These are phyloP conservation scores for Phytophthora sp. DNA, from an alignment of 352 stramenopile genomes.

Conservation along the genomic window DNA sequence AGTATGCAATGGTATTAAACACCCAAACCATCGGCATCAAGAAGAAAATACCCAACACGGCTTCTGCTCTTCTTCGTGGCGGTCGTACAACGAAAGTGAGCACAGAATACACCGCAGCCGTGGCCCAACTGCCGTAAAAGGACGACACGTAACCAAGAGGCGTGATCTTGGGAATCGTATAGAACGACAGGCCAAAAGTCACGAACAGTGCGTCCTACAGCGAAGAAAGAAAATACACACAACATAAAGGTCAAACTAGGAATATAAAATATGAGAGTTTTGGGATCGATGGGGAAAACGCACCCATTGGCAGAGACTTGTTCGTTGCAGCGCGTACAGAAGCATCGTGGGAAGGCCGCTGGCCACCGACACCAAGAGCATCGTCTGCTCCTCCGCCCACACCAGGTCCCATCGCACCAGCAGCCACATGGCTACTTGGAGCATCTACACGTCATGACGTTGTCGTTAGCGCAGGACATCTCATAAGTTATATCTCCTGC, in stretches of 20 bases:
- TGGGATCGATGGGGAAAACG: not conserved
- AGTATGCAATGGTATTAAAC: conserved; percentile 89
- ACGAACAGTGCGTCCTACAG: conserved; percentile 80
- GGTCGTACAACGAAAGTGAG: conserved; percentile 67
- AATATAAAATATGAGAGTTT: conserved; percentile 13
- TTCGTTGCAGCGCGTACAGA: conserved; percentile 69
- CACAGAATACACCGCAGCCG: conserved; percentile 56
- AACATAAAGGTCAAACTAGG: not conserved
- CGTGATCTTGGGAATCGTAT: conserved; percentile 87
- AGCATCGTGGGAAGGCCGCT: conserved; percentile 77
- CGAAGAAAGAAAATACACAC: conserved; percentile 1
- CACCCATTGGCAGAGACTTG: conserved; percentile 86
- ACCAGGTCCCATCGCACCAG: conserved; percentile 80
- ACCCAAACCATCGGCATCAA: conserved; percentile 76
- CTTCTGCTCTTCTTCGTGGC: conserved; percentile 48
- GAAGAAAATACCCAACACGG: conserved; percentile 71
- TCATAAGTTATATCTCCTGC: conserved; percentile 12
- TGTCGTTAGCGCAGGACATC: not conserved
- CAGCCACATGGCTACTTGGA: conserved; percentile 78
- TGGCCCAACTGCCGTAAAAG: conserved; percentile 74
- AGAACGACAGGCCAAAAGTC: conserved; percentile 86
- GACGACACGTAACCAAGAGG: conserved; percentile 80
- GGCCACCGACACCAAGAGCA: conserved; percentile 75
- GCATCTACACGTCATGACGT: conserved; percentile 50
- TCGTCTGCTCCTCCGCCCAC: conserved; percentile 64